A percentile compares a stretch with the other conserved stretches of the same genome.
Evolutionary conservation across 2,329 filamentous ascomycete genomes (phyloP).

Genomic region (Dothistroma pini): DNA sequence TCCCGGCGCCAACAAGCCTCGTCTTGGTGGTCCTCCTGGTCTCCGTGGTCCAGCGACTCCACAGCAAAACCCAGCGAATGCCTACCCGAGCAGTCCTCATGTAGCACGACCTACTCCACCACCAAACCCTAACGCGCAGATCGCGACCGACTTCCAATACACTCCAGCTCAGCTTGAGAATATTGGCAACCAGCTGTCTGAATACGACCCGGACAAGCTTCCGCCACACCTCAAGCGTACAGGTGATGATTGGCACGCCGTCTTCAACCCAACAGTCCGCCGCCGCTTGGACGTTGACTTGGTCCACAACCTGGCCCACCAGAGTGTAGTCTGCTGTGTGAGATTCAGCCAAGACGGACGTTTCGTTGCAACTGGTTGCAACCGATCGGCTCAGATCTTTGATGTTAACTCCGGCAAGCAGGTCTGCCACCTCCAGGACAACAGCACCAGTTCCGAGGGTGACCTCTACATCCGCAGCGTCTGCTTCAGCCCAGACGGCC

Average conservation of each 20-base stretch:
- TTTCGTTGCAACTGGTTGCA: conserved; percentile 94
- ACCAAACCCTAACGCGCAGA: conserved; percentile 35
- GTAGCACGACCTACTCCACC: conserved; percentile 77
- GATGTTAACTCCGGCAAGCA: conserved; percentile 85
- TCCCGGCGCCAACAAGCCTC: conserved; percentile 73
- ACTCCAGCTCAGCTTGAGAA: conserved; percentile 38
- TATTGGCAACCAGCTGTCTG: conserved; percentile 70
- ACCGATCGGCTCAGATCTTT: conserved; percentile 98
- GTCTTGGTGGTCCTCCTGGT: conserved; percentile 25
- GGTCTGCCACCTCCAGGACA: conserved; percentile 85
- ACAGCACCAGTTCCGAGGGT: conserved; percentile 78
- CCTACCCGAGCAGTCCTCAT: conserved; percentile 86
- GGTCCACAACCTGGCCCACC: conserved; percentile 86
- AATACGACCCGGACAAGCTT: conserved; percentile 81
- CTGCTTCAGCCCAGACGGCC: conserved; percentile 96
- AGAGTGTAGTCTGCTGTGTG: conserved; percentile 97
- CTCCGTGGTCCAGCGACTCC: conserved; percentile 71
- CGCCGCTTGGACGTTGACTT: conserved; percentile 90
- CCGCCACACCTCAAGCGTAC: conserved; percentile 85
- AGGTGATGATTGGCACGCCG: conserved; percentile 88
- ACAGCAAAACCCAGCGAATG: conserved; percentile 82
- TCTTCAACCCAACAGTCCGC: conserved; percentile 85
- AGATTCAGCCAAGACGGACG: conserved; percentile 95
- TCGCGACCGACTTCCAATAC: conserved; percentile 32
- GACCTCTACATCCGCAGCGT: conserved; percentile 97